Base-by-base conservation (phyloP, 1,284 basidiomycete species). In the Microbotryum saponariae region DNA sequence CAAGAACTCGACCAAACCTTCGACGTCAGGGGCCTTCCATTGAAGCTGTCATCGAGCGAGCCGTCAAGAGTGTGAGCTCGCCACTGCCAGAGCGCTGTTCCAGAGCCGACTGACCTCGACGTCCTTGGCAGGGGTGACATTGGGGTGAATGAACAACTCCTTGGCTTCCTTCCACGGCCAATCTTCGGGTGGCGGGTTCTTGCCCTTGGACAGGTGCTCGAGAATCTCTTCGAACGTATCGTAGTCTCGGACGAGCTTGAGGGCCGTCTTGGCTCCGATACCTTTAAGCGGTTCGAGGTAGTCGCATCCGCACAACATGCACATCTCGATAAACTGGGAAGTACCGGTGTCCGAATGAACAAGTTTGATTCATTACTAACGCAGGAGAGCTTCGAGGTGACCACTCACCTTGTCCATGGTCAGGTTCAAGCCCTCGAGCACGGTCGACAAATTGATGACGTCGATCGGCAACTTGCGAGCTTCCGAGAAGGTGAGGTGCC, bases 91-190 rank as follows among this genome's bases (percentile, higher is more conserved):
- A 37, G 25, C 33, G 18, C 25, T 12, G 29, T 51, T 9, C 25
- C 23, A 25, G 25, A 18, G 20, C 33, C 25, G n/a, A 75, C 79
- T 53, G 68, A 92, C 91, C 76, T 96, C 89, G n/a, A 97, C 74
- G 68, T 96, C 82, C 54, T 87, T 84, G 2, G 89, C 88, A 51
- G 90, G 87, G 10, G 84, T 79, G 14, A 97, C 93, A 65, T 96
- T 90, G 3, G 94, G 96, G 48, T 86, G 82, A 74, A 86, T 77
- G 73, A 98, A 98, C 46, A 98, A 75, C 74, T 86, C 82, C 76
- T 93, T 91, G 31, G 94, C 96, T 67, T 91, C 88, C 75, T 94
- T 85, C 87, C 90, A 97, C 33, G 91, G 91, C 92, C 92, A 98
- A 63, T 91, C 84, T 56, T 96, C 92, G 0, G 94, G 94, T 47